Evolutionary conservation across 2,329 filamentous ascomycete species (phyloP), one percentile per base, ranked within the genome.

Genomic region (Cadophora malorum): DNA sequence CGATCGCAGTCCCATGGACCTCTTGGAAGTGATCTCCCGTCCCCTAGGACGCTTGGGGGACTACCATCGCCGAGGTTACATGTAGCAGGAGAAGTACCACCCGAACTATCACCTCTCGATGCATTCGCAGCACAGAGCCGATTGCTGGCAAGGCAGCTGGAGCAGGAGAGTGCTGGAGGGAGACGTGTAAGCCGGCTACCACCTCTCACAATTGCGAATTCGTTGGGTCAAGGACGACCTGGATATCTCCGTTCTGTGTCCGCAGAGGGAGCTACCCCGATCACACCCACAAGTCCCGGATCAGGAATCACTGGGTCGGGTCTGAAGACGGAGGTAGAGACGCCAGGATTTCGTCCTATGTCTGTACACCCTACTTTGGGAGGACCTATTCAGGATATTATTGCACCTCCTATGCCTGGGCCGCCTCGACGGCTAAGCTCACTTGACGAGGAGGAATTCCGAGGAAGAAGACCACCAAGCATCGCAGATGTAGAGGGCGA

Each of bases 91-190:
- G 92, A 95, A 74, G 86, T 91, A 0, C 95, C 96, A 23, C 96
- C 96, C 5, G 92, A 96, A 63, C 85, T 98, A 66, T 98, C 96
- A 8, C 96, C 96, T 12, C 86, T 99, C 72, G 96, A 99, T 84
- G 95, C 95, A 59, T 96, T 99, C 78, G 95, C 95, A 25, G 86
- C 95, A 70, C 95, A 98, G 78, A 96, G 94, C 74, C 90, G 95
- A 67, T 82, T 96, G 74, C 86, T 99, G 63, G 94, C 94, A 49
- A 92, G 89, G 80, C 91, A 97, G 80, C 88, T 99, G 69, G 91
- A 97, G 52, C 90, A 96, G 73, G 90, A 88, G 71, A 86, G 88
- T 68, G 89, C 87, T 76, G 86, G 87, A 70, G 94, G 92, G 61
- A 88, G 90, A 72, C 88, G 94, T 67, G 87, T 97, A 80, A 97